Evolutionary conservation across 768 basidiomycete species (phyloP).

Genomic region (Xerocomellus intermedius): DNA sequence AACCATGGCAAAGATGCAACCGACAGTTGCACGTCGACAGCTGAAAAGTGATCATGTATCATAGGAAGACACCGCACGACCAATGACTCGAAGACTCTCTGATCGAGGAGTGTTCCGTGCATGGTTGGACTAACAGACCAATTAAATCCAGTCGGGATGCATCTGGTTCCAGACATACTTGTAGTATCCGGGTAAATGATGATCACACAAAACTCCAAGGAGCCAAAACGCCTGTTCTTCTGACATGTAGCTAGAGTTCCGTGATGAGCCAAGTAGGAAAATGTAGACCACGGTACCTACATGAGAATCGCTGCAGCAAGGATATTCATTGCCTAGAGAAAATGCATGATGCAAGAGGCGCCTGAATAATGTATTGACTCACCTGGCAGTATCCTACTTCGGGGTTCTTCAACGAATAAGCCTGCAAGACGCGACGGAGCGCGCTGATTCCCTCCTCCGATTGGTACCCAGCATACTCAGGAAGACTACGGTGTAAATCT

Average conservation of each 20-base stretch:
- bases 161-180: slow-evolving; percentile 49
- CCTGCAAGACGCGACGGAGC: slow-evolving; percentile 86
- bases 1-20: slow-evolving; percentile 99
- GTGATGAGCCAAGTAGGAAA: slow-evolving; percentile 7
- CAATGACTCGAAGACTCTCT: slow-evolving; percentile 94
- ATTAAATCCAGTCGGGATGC: slow-evolving; percentile 3
- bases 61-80: slow-evolving; percentile 88
- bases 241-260: slow-evolving; percentile 80
- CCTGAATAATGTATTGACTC: slow-evolving; percentile 11
- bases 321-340: slow-evolving; percentile 89
- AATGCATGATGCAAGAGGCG: background rate
- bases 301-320: slow-evolving; percentile 93
- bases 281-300: slow-evolving; percentile 40
- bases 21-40: slow-evolving; percentile 92
- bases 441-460: slow-evolving; percentile 81
- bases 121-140: slow-evolving; percentile 75
- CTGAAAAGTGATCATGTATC: slow-evolving; percentile 89
- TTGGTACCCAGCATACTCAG: slow-evolving; percentile 97
- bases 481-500: slow-evolving; percentile 91
- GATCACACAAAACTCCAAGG: slow-evolving; percentile 90
- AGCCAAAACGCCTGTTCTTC: slow-evolving; percentile 99
- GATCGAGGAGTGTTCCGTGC: slow-evolving; percentile 98
- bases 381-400: slow-evolving; percentile 95
- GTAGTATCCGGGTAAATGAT: slow-evolving; percentile 96
- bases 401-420: slow-evolving; percentile 94